phyloP scores from a whole-genome alignment of 2,329 filamentous ascomycete genomes.

The Aspergillus sergii region DNA sequence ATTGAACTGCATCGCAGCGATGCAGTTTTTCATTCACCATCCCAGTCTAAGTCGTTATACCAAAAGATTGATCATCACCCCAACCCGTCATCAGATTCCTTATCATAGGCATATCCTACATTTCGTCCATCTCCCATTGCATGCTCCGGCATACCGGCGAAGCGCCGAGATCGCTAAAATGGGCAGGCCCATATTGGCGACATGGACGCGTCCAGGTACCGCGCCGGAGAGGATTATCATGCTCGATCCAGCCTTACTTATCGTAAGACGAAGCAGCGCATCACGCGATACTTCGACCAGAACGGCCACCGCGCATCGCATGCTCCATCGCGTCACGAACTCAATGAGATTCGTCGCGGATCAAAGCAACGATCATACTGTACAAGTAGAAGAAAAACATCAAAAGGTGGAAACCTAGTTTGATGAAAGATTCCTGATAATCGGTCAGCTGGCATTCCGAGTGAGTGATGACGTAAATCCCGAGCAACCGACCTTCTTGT shows the following conservation, averaged over 20 bases:
- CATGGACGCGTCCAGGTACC: background rate
- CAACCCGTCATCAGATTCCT: conserved; percentile 1
- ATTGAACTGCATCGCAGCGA: conserved; percentile 9
- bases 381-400: conserved; percentile 99
- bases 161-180: background rate
- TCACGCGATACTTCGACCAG: conserved; percentile 14
- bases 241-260: background rate
- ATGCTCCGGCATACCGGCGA: conserved; percentile 3
- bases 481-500: conserved; percentile 78
- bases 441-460: conserved; percentile 13
- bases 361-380: conserved; percentile 97
- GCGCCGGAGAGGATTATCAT: conserved; percentile 1
- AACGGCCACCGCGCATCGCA: conserved; percentile 43
- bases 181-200: background rate
- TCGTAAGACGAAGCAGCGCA: conserved; percentile 9
- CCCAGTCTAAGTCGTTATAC: conserved; percentile 4
- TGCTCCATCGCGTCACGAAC: conserved; percentile 40
- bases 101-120: conserved; percentile 6
- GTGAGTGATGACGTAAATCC: conserved; percentile 12
- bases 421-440: conserved; percentile 91
- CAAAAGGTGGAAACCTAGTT: conserved; percentile 96
- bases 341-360: conserved; percentile 91
- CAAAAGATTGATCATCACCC: conserved; percentile 4
- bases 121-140: background rate
- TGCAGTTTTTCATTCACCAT: conserved; percentile 4